These are phyloP conservation scores for Saccharomyces jurei DNA, from an alignment of 805 yeast species.

Conservation along the genomic window DNA sequence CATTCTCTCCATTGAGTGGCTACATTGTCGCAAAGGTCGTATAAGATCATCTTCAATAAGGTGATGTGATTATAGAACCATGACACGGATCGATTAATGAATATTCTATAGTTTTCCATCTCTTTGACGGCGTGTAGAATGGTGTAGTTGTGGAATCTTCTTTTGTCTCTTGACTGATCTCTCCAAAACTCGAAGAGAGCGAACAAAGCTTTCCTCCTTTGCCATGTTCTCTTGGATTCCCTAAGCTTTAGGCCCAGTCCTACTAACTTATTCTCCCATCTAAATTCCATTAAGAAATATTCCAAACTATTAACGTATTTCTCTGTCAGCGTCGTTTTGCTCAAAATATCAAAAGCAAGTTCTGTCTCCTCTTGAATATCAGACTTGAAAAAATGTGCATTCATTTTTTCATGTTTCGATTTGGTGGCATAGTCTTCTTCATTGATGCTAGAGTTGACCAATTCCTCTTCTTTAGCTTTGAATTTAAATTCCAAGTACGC, in stretches of 20 bases:
- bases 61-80: slow-evolving; percentile 34
- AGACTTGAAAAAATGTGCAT: slow-evolving; percentile 24
- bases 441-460: slow-evolving; percentile 14
- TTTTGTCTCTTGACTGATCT: slow-evolving; percentile 29
- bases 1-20: slow-evolving; percentile 32
- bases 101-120: slow-evolving; percentile 31
- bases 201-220: slow-evolving; percentile 30
- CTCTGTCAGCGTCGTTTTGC: slow-evolving; percentile 27
- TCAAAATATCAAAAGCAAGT: slow-evolving; percentile 19
- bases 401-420: slow-evolving; percentile 8
- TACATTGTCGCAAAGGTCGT: slow-evolving; percentile 29
- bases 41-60: slow-evolving; percentile 28
- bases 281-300: slow-evolving; percentile 31
- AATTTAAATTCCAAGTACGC: slow-evolving; percentile 26
- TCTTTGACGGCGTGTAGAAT: slow-evolving; percentile 31
- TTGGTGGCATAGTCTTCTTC: slow-evolving; percentile 12
- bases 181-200: slow-evolving; percentile 32
- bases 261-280: slow-evolving; percentile 31
- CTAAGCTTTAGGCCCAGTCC: slow-evolving; percentile 26
- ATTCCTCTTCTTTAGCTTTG: slow-evolving; percentile 25
- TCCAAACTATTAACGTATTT: slow-evolving; percentile 30
- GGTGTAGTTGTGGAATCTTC: slow-evolving; percentile 23
- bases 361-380: slow-evolving; percentile 26
- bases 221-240: slow-evolving; percentile 33
- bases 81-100: slow-evolving; percentile 30